These are phyloP conservation scores for Trifolium repens DNA, from an alignment of 306 rosid genomes.

Conservation along the genomic window DNA sequence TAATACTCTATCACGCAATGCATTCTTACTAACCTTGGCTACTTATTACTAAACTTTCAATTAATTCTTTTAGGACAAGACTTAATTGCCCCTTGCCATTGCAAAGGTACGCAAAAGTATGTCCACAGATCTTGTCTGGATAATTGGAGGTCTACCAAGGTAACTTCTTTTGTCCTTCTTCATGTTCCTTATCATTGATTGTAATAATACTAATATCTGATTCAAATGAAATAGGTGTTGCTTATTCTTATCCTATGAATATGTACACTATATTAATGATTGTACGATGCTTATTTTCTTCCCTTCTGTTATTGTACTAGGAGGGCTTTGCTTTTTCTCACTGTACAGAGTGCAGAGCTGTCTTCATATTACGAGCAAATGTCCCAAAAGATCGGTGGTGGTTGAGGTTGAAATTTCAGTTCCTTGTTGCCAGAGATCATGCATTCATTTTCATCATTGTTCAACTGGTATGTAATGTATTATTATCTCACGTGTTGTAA, in stretches of 20 bases:
- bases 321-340: conserved; percentile 99
- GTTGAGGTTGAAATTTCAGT: conserved; percentile 95
- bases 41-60: background rate
- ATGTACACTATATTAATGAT: background rate
- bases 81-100: conserved; percentile 94
- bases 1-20: background rate
- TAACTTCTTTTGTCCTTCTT: conserved; percentile 36
- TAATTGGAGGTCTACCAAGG: conserved; percentile 99
- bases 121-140: conserved; percentile 96
- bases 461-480: conserved; percentile 72
- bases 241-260: conserved; percentile 17
- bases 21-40: background rate
- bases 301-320: conserved; percentile 46
- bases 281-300: conserved; percentile 22
- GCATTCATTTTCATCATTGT: conserved; percentile 89
- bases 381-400: conserved; percentile 97
- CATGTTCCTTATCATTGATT: conserved; percentile 20
- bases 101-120: conserved; percentile 97
- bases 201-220: conserved; percentile 13
- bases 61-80: conserved; percentile 72
- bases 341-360: conserved; percentile 96
- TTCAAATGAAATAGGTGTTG: conserved; percentile 13
- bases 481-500: conserved; percentile 9
- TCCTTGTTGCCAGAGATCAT: conserved; percentile 98
- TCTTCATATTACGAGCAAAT: conserved; percentile 87